phyloP scores from a whole-genome alignment of 23 red algal genomes.

The Gracilaria domingensis region DNA sequence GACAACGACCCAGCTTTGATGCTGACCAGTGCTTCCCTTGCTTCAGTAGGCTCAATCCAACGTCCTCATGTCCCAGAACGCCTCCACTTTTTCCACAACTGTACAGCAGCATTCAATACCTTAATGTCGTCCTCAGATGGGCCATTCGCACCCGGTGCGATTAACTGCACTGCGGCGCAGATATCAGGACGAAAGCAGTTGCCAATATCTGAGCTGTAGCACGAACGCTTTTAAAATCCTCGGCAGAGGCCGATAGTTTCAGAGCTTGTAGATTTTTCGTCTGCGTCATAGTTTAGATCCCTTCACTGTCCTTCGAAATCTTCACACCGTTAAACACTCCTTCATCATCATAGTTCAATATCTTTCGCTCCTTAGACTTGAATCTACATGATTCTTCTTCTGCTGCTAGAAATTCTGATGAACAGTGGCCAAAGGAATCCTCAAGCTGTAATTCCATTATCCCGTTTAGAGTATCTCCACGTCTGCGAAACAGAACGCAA shows the following conservation, averaged over 20 bases:
- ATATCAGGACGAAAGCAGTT: conserved; percentile 24
- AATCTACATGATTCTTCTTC: conserved; percentile 19
- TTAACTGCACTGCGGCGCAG: neutral
- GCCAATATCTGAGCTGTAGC: conserved; percentile 21
- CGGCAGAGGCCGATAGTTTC: neutral
- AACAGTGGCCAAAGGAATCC: neutral
- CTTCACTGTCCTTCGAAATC: too few species aligned
- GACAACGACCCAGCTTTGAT: too few species aligned
- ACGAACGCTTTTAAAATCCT: conserved; percentile 16
- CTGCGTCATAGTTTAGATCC: conserved; percentile 6
- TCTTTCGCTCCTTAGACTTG: neutral
- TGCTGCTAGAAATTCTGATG: neutral
- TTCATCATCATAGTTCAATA: neutral
- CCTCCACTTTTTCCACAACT: too few species aligned
- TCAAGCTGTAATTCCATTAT: neutral
- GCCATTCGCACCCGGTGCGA: too few species aligned
- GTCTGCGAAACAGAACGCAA: neutral
- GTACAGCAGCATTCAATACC: too few species aligned
- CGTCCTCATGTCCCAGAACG: too few species aligned
- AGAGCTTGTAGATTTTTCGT: neutral
- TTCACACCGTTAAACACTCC: neutral
- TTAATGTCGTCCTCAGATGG: too few species aligned
- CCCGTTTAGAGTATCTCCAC: neutral
- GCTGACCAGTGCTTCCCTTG: too few species aligned
- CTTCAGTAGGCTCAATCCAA: too few species aligned